These are phyloP conservation scores for Annulohypoxylon truncatum DNA, from an alignment of 2,329 filamentous ascomycete species.

Conservation along the genomic window DNA sequence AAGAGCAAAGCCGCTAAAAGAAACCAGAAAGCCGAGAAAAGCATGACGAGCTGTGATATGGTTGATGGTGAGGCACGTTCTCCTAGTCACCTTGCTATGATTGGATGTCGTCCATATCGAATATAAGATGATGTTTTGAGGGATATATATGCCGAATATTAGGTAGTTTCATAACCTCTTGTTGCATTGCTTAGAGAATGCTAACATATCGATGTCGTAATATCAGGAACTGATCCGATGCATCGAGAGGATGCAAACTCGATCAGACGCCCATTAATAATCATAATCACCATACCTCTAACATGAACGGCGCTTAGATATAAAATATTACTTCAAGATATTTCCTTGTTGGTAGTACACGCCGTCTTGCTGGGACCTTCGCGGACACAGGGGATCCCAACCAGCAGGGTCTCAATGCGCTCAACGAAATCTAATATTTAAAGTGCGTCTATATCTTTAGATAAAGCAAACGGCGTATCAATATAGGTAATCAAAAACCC, in stretches of 20 bases:
- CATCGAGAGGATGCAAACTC: no score
- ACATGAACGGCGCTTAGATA: no score
- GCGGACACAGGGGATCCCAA: neutral
- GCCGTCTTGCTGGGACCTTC: neutral
- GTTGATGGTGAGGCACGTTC: neutral
- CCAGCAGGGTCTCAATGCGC: neutral
- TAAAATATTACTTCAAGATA: neutral
- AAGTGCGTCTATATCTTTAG: neutral
- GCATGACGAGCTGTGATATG: neutral
- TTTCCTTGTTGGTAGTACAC: neutral
- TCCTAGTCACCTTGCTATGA: neutral
- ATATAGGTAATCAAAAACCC: neutral
- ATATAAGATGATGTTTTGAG: no score
- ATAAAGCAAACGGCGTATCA: neutral
- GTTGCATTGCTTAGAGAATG: no score
- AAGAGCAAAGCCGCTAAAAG: slow-evolving; percentile 7
- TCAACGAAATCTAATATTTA: neutral
- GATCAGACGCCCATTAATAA: no score
- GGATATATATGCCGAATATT: no score
- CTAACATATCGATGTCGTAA: no score
- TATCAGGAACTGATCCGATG: no score
- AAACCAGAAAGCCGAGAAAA: slow-evolving; percentile 2
- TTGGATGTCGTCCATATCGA: neutral
- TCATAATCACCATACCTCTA: no score
- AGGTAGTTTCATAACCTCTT: no score